Percentiles rank a stretch among this genome's conserved stretches.
Conservation (phyloP, 1,284 basidiomycete species). For the Ganoderma lucidum region DNA sequence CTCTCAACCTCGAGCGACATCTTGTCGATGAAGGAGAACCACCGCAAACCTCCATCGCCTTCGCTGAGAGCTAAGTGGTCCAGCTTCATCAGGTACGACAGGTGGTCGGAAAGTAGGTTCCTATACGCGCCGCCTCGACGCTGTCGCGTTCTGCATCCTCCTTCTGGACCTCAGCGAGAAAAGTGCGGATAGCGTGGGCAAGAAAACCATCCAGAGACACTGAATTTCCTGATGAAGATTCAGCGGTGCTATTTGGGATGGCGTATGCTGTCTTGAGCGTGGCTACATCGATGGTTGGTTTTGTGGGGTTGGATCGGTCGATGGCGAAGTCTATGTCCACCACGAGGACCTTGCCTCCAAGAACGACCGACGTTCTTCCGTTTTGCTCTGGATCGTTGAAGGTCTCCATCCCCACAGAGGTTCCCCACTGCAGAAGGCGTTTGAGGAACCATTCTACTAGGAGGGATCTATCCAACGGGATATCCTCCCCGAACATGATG, state of each 20-base stretch:
- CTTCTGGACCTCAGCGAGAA: constrained; percentile 68
- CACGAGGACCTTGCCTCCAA: constrained; percentile 80
- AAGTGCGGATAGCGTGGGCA: constrained; percentile 58
- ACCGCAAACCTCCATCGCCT: constrained; percentile 70
- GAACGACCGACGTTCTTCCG: constrained; percentile 61
- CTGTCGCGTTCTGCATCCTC: constrained; percentile 58
- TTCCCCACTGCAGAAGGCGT: constrained; percentile 66
- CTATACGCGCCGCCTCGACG: constrained; percentile 56
- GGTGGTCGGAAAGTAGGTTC: constrained; percentile 57
- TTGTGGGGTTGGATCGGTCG: constrained; percentile 47
- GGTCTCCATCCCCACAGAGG: constrained; percentile 71
- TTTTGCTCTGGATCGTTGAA: constrained; percentile 66
- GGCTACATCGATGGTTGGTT: constrained; percentile 51
- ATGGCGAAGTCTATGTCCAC: constrained; percentile 73
- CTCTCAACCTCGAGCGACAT: constrained; percentile 57
- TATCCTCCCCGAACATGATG: constrained; percentile 65
- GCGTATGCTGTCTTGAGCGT: constrained; percentile 79
- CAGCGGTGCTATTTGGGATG: constrained; percentile 54
- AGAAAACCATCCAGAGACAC: constrained; percentile 70
- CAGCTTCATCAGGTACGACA: constrained; percentile 76
- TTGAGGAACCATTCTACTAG: constrained; percentile 64
- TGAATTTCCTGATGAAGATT: constrained; percentile 53
- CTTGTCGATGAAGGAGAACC: constrained; percentile 74
- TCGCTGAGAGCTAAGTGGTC: constrained; percentile 68
- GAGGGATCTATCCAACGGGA: constrained; percentile 55